Evolutionary conservation across 352 stramenopile species (phyloP).

Genomic region (Nothophytophthora sp.): DNA sequence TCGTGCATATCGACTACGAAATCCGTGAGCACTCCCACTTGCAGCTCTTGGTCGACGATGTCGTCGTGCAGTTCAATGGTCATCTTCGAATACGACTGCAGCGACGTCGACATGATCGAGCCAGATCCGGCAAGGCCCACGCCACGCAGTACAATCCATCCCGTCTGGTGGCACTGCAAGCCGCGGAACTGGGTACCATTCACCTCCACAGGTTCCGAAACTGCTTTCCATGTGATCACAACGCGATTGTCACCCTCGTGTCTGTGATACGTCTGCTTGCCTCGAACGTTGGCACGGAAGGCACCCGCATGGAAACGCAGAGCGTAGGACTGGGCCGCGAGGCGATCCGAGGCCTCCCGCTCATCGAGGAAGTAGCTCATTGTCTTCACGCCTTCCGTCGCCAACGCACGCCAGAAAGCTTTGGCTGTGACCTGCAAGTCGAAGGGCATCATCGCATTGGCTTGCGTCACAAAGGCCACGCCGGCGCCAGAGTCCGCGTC

Average conservation of each 20-base stretch:
- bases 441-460: constrained; percentile 36
- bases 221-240: constrained; percentile 50
- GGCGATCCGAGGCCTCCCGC: constrained; percentile 18
- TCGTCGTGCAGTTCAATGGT: constrained; percentile 51
- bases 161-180: constrained; percentile 32
- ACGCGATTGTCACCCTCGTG: constrained; percentile 28
- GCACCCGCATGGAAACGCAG: constrained; percentile 20
- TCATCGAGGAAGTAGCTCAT: constrained; percentile 33
- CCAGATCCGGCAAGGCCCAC: constrained; percentile 2
- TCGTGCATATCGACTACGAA: constrained; percentile 41
- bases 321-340: constrained; percentile 22
- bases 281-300: constrained; percentile 36
- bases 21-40: constrained; percentile 35
- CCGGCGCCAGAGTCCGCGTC: constrained; percentile 10
- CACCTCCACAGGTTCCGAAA: constrained; percentile 40
- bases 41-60: constrained; percentile 38
- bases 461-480: constrained; percentile 34
- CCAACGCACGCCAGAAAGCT: constrained; percentile 40
- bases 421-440: constrained; percentile 22
- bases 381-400: constrained; percentile 23
- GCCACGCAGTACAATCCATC: constrained; percentile 27
- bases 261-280: constrained; percentile 44
- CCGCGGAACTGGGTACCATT: constrained; percentile 29
- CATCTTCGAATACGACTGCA: constrained; percentile 57
- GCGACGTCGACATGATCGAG: constrained; percentile 23